Evolutionary conservation across 305 asterid species (phyloP).

Genomic region (Fraxinus latifolia): DNA sequence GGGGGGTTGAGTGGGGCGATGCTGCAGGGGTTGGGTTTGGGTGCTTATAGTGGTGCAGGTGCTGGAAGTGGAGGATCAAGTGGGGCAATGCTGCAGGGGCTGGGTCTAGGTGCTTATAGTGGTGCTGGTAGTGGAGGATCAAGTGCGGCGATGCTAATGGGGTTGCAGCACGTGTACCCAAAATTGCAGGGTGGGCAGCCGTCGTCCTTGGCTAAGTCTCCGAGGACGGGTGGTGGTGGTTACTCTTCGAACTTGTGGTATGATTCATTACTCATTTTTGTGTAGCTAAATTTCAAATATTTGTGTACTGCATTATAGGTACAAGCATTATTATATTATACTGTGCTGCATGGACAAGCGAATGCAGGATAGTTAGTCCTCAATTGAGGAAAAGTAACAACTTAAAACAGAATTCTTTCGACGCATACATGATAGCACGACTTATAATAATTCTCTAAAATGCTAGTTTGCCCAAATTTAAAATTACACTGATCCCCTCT

Average conservation of each 20-base stretch:
- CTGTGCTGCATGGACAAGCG: not conserved
- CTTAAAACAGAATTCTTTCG: not conserved
- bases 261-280: slow-evolving; percentile 20
- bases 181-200: slow-evolving; percentile 37
- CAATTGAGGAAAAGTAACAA: not conserved
- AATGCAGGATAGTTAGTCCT: not conserved
- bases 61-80: slow-evolving; percentile 28
- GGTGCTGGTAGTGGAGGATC: not conserved
- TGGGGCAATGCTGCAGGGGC: too few species aligned
- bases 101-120: too few species aligned
- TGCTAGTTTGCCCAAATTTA: not conserved
- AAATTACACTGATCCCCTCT: not conserved
- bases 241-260: slow-evolving; percentile 48
- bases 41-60: slow-evolving; percentile 15
- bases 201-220: slow-evolving; percentile 37
- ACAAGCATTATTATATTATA: not conserved
- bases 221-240: slow-evolving; percentile 40
- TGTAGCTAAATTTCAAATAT: not conserved
- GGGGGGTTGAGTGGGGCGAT: slow-evolving; percentile 18
- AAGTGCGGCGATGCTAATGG: slow-evolving; percentile 39
- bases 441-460: not conserved
- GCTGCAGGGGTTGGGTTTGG: slow-evolving; percentile 24
- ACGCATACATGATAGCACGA: not conserved
- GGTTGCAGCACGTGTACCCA: slow-evolving; percentile 57
- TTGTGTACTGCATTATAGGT: not conserved